Conservation (phyloP, 805 yeast genomes). For the baker's yeast (Saccharomyces cerevisiae) region DNA sequence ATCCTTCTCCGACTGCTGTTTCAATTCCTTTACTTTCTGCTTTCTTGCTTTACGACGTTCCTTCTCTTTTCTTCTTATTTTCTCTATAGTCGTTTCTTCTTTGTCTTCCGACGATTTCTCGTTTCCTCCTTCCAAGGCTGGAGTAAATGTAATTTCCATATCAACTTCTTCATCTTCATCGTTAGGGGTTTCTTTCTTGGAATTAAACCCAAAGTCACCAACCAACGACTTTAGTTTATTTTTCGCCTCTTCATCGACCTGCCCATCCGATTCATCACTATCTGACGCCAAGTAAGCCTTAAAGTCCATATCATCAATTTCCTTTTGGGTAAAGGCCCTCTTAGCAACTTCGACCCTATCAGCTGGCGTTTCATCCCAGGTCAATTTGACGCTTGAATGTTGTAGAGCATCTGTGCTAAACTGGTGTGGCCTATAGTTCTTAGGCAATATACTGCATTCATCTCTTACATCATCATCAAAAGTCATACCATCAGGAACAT, state of each 20-base stretch:
- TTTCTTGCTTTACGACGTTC: slow-evolving; percentile 83
- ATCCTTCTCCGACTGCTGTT: slow-evolving; percentile 44
- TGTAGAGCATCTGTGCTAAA: slow-evolving; percentile 94
- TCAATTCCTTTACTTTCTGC: slow-evolving; percentile 60
- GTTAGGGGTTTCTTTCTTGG: slow-evolving; percentile 26
- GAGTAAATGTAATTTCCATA: slow-evolving; percentile 93
- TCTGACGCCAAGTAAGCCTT: slow-evolving; percentile 85
- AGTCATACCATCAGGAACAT: slow-evolving; percentile 86
- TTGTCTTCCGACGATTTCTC: slow-evolving; percentile 34
- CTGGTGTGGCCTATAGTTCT: slow-evolving; percentile 64
- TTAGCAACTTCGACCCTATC: slow-evolving; percentile 72
- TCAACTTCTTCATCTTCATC: slow-evolving; percentile 62
- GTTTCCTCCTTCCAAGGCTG: slow-evolving; percentile 51
- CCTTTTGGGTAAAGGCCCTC: slow-evolving; percentile 79
- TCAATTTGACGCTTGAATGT: slow-evolving; percentile 89
- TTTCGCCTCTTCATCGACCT: slow-evolving; percentile 32
- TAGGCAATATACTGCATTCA: slow-evolving; percentile 60
- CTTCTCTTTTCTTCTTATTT: slow-evolving; percentile 78
- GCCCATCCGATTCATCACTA: slow-evolving; percentile 48
- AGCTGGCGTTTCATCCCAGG: slow-evolving; percentile 98
- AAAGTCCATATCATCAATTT: slow-evolving; percentile 84
- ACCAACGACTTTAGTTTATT: slow-evolving; percentile 57
- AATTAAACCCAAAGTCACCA: slow-evolving; percentile 33
- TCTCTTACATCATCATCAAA: slow-evolving; percentile 77
- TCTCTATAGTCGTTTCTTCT: slow-evolving; percentile 70